Evolutionary conservation across 768 basidiomycete genomes (phyloP).

Genomic region (Clitopilus passeckerianus): DNA sequence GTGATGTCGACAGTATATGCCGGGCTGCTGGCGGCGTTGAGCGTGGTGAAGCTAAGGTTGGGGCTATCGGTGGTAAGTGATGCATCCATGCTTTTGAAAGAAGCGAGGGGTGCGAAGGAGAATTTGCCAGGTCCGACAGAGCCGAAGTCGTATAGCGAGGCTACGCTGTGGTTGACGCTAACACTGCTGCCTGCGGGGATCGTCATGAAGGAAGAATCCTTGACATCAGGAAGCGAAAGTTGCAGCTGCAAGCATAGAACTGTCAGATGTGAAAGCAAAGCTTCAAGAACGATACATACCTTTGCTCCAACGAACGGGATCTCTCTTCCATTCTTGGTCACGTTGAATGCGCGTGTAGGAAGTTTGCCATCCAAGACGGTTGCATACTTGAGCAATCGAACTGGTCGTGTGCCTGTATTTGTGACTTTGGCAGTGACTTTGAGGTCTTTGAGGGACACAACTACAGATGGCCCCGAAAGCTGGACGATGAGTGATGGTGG

Average conservation of each 20-base stretch:
- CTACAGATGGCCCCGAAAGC: background rate
- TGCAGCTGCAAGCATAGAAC: background rate
- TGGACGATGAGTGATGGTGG: background rate
- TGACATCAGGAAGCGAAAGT: background rate
- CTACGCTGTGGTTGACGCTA: background rate
- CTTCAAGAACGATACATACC: background rate
- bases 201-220: background rate
- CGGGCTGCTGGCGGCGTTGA: background rate
- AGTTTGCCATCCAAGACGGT: constrained; percentile 1
- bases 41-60: background rate
- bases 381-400: constrained; percentile 1
- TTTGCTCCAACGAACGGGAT: background rate
- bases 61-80: background rate
- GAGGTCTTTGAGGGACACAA: background rate
- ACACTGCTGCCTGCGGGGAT: background rate
- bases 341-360: background rate
- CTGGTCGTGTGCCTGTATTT: background rate
- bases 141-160: background rate
- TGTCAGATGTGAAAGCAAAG: background rate
- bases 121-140: background rate
- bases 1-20: constrained; percentile 1
- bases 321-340: background rate
- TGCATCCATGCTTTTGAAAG: background rate
- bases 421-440: background rate
- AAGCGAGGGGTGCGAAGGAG: background rate